Percentiles rank a stretch among this genome's conserved stretches.
Conservation (phyloP, 441 rosid species). For the Flueggea neowawraea region DNA sequence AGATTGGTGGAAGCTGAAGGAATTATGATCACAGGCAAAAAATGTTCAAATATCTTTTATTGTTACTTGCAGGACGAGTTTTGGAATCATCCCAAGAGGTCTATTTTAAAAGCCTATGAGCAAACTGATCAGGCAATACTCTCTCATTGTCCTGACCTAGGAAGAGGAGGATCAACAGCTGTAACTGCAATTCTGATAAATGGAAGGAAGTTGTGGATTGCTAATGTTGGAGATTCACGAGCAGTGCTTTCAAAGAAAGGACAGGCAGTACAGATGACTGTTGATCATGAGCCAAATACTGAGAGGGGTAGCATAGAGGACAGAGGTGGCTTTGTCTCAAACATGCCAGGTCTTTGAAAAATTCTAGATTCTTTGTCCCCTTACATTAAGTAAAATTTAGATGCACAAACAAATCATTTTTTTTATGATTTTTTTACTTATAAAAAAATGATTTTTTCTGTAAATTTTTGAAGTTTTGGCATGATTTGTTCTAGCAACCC, state of each 20-base stretch:
- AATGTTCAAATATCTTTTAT: not conserved
- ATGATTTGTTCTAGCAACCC: too few relatives aligned
- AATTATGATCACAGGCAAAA: too few relatives aligned
- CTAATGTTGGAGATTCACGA: conserved; percentile 88
- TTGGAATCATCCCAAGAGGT: conserved; percentile 55
- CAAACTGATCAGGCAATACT: conserved; percentile 83
- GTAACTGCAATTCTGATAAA: conserved; percentile 79
- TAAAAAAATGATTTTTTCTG: too few relatives aligned
- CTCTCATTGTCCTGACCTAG: conserved; percentile 63
- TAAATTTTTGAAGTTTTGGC: too few relatives aligned
- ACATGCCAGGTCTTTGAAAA: conserved; percentile 71
- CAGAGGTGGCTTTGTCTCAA: conserved; percentile 91
- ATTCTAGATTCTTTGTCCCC: not conserved
- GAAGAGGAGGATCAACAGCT: conserved; percentile 92
- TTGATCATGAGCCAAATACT: conserved; percentile 81
- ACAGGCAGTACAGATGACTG: conserved; percentile 57
- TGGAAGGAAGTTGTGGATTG: conserved; percentile 64
- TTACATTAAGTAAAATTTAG: too few relatives aligned
- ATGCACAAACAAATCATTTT: too few relatives aligned
- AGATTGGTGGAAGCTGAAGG: too few relatives aligned
- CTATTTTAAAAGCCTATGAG: conserved; percentile 76
- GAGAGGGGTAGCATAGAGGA: conserved; percentile 84
- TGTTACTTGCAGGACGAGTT: conserved; percentile 60
- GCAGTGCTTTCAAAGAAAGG: conserved; percentile 81
- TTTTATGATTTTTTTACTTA: too few relatives aligned